These are phyloP conservation scores for Saccharomycopsis selenospora DNA, from an alignment of 805 yeast species.

Conservation along the genomic window DNA sequence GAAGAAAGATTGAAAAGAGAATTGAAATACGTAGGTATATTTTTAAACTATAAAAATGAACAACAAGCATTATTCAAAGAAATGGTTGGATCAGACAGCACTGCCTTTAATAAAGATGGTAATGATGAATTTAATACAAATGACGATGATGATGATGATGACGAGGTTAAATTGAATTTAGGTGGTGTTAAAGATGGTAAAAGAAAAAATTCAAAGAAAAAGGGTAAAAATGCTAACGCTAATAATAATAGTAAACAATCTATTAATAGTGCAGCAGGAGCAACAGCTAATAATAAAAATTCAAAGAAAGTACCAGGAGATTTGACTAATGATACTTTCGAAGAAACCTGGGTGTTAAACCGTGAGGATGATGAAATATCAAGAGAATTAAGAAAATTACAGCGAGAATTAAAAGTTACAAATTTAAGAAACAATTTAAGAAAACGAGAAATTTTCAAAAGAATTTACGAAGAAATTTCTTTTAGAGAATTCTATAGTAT, in stretches of 20 bases:
- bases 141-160: constrained; percentile 14
- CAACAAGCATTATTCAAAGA: constrained; percentile 22
- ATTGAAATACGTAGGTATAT: constrained; percentile 82
- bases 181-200: background rate
- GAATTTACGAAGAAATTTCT: constrained; percentile 81
- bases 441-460: constrained; percentile 57
- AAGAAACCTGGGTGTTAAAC: constrained; percentile 66
- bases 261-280: constrained; percentile 24
- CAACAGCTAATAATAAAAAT: background rate
- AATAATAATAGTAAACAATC: constrained; percentile 23
- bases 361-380: constrained; percentile 94
- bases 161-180: constrained; percentile 6
- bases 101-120: constrained; percentile 18
- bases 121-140: constrained; percentile 20
- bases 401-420: constrained; percentile 55
- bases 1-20: constrained; percentile 88
- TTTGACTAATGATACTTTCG: constrained; percentile 24
- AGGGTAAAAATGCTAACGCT: constrained; percentile 24
- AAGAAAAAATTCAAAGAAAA: constrained; percentile 24
- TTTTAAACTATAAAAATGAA: constrained; percentile 52
- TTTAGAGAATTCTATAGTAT: constrained; percentile 92
- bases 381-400: constrained; percentile 70
- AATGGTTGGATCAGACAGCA: constrained; percentile 22
- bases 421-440: constrained; percentile 58
- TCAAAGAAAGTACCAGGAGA: constrained; percentile 17